A percentile compares a stretch with the other conserved stretches of the same genome.
phyloP scores from a whole-genome alignment of 768 basidiomycete genomes.

The Kwoniella bestiolae region DNA sequence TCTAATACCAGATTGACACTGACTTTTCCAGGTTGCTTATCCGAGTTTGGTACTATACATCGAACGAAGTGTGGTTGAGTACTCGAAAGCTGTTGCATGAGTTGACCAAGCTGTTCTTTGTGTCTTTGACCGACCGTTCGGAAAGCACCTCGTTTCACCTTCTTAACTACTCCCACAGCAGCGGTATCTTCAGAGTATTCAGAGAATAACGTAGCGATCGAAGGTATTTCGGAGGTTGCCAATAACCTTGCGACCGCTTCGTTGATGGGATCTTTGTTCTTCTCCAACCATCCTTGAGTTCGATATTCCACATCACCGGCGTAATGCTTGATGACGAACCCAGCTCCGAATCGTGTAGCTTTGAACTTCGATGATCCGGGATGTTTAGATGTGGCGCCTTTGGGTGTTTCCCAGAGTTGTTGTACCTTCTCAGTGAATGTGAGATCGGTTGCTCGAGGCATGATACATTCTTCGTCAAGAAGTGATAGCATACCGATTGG shows the following conservation, averaged over 20 bases:
- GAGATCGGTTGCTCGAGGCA: conserved; percentile 95
- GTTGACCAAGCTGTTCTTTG: conserved; percentile 87
- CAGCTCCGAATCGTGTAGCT: conserved; percentile 84
- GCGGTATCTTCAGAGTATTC: conserved; percentile 69
- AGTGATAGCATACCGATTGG: conserved; percentile 87
- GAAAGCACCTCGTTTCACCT: conserved; percentile 92
- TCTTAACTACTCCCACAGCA: conserved; percentile 38
- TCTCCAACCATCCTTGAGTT: conserved; percentile 96
- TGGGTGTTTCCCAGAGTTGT: conserved; percentile 67
- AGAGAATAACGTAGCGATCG: conserved; percentile 79
- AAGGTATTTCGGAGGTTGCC: conserved; percentile 77
- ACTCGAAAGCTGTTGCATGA: conserved; percentile 87
- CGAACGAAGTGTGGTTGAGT: conserved; percentile 98
- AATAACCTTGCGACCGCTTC: conserved; percentile 91
- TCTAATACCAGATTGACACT: conserved; percentile 95
- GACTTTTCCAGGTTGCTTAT: conserved; percentile 87
- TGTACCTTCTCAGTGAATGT: conserved; percentile 94
- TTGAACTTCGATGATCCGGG: conserved; percentile 82
- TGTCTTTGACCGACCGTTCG: conserved; percentile 93
- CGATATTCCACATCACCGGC: conserved; percentile 96
- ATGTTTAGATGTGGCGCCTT: conserved; percentile 63
- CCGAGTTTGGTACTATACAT: conserved; percentile 92
- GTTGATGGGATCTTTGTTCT: conserved; percentile 98
- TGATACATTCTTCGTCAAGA: conserved; percentile 97
- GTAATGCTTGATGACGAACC: conserved; percentile 94